Evolutionary conservation across 306 rosid species (phyloP).

Genomic region (Lagenaria siceraria): DNA sequence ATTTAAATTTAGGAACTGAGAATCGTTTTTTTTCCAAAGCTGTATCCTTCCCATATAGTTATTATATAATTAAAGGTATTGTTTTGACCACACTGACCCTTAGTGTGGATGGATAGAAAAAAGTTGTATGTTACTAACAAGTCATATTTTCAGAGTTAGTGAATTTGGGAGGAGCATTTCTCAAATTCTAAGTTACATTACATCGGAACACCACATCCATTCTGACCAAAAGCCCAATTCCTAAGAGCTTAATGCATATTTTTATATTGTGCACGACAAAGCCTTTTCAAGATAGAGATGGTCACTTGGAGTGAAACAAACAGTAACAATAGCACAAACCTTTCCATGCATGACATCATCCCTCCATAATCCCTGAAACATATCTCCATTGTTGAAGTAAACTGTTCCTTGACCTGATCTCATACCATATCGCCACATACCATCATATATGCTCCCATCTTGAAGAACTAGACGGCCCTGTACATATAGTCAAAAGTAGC

Average conservation of each 20-base stretch:
- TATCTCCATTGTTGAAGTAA: slow-evolving; percentile 81
- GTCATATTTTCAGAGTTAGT: neutral
- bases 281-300: neutral
- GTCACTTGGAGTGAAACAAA: neutral
- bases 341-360: slow-evolving; percentile 95
- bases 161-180: neutral
- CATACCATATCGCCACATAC: slow-evolving; percentile 83
- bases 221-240: neutral
- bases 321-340: slow-evolving; percentile 30
- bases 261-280: neutral
- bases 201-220: neutral
- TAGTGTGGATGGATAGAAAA: neutral
- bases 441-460: slow-evolving; percentile 92
- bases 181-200: neutral
- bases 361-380: slow-evolving; percentile 96
- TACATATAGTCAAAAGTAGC: slow-evolving; percentile 8
- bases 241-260: neutral
- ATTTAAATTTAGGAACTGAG: neutral
- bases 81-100: neutral
- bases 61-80: neutral
- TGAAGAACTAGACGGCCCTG: slow-evolving; percentile 73
- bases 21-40: neutral
- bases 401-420: slow-evolving; percentile 83
- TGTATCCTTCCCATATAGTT: neutral
- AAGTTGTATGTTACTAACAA: neutral